Evolutionary conservation across 2,329 filamentous ascomycete genomes (phyloP).

Genomic region (Diplocarpon rosae): DNA sequence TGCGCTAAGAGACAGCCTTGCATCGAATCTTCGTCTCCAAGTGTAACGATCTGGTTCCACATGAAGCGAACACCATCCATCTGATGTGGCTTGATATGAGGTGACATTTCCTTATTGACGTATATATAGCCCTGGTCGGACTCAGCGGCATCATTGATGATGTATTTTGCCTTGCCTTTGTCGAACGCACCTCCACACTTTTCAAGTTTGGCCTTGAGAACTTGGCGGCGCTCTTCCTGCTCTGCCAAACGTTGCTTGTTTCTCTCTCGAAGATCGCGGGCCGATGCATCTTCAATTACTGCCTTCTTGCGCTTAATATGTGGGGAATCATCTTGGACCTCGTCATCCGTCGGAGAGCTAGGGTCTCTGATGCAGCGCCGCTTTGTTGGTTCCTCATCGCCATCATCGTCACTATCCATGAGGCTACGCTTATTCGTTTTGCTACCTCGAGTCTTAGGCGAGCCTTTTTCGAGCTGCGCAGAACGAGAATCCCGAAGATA

Average conservation of each 20-base stretch:
- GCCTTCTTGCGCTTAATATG: constrained; percentile 30
- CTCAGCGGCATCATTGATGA: constrained; percentile 56
- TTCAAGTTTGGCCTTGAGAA: constrained; percentile 36
- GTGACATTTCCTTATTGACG: constrained; percentile 52
- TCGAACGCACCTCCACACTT: constrained; percentile 32
- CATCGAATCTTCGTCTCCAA: constrained; percentile 34
- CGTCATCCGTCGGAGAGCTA: not conserved
- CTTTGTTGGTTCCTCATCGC: constrained; percentile 14
- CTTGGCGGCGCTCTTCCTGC: constrained; percentile 40
- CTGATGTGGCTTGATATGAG: constrained; percentile 67
- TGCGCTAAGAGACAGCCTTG: constrained; percentile 79
- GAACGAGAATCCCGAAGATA: not conserved
- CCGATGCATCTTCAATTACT: constrained; percentile 35
- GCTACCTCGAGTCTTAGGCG: not conserved
- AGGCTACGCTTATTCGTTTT: not conserved
- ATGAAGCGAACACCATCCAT: constrained; percentile 74
- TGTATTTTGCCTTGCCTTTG: constrained; percentile 37
- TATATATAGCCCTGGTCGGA: constrained; percentile 51
- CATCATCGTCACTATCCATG: constrained; percentile 12
- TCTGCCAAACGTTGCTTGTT: constrained; percentile 42
- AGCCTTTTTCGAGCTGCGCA: not conserved
- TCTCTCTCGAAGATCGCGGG: constrained; percentile 39
- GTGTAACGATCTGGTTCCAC: constrained; percentile 69
- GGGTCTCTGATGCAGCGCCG: not conserved
- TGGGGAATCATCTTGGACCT: constrained; percentile 8